Base-by-base conservation (phyloP, 2,329 filamentous ascomycete species). In the Neophaeococcomyces mojaviensis region DNA sequence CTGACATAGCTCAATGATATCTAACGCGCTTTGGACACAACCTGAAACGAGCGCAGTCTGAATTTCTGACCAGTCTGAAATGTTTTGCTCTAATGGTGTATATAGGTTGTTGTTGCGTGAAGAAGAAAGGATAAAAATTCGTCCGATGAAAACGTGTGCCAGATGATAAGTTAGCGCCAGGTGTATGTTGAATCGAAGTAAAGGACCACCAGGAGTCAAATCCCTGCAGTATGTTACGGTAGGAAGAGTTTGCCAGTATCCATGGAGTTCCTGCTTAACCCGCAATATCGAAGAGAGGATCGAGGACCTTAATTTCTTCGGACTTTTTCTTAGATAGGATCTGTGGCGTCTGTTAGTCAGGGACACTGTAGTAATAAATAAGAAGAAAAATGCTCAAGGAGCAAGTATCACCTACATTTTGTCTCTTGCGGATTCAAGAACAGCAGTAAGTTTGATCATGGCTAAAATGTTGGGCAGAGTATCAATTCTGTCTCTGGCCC, bases 111-210 rank as follows among this genome's bases (percentile, higher is more conserved):
- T 5, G 13, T 40, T 13, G 7, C 44, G 31, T 44, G 32, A 35
- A 38, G 39, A 51, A 26, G 73, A 65, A 31, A 74, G n/a, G n/a
- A n/a, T 65, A 46, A 75, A 74, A 3, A 68, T 66, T 4, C 72
- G 64, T 6, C 72, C 72, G 35, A 70, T 62, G 43, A 72, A 75
- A 62, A 75, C 71, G 40, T 69, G 68, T 10, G 71, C 59, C 31
- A 73, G 61, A 49, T 69, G 69, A 49, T 71, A 70, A 47, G 71
- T 69, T 2, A 75, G 61, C 12, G 63, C 61, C 5, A 61, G 37
- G 32, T 59, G 57, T 36, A 56, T 51, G 3, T 30, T 46, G 1
- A 51, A 50, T 3, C 58, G 58, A 7, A 49, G 24, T 9, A 51
- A 37, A 16, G 7, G 22, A 16, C 2, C 42, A 12, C 13, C 41